Percentiles rank a stretch among this genome's conserved stretches.
phyloP scores from a whole-genome alignment of 345 rosid genomes.

The Eucalyptus paniculata region DNA sequence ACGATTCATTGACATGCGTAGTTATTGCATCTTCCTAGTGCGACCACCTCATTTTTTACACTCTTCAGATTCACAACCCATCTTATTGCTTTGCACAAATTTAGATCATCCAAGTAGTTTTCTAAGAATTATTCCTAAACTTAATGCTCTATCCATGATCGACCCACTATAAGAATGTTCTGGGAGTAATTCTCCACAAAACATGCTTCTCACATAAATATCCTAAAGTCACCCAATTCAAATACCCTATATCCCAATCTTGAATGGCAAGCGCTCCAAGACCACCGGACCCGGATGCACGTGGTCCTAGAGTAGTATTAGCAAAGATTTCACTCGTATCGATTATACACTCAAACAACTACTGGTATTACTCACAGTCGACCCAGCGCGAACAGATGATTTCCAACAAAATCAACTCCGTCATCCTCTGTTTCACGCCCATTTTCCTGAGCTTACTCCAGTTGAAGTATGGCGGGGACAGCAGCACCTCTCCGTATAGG shows the following conservation, averaged over 20 bases:
- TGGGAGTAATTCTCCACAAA: too few species aligned
- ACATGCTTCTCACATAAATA: too few species aligned
- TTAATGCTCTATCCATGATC: too few species aligned
- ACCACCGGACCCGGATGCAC: not conserved
- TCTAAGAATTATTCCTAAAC: too few species aligned
- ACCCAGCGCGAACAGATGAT: too few species aligned
- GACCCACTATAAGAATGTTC: too few species aligned
- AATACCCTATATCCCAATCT: not conserved
- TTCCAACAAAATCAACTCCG: not conserved
- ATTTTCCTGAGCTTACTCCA: not conserved
- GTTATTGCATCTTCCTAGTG: not conserved
- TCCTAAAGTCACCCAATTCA: too few species aligned
- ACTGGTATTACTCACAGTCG: fast-evolving
- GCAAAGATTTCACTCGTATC: not conserved
- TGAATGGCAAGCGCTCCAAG: not conserved
- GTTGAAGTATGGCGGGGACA: not conserved
- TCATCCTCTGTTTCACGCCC: not conserved
- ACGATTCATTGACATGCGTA: too few species aligned
- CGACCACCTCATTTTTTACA: not conserved
- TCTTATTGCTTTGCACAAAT: not conserved
- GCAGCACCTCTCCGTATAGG: not conserved
- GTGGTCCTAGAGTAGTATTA: not conserved
- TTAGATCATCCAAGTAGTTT: not conserved
- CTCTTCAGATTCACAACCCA: not conserved
- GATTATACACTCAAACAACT: not conserved